These are phyloP conservation scores for Ambrosia hybrid DNA, from an alignment of 140 eudicot species.

Conservation along the genomic window DNA sequence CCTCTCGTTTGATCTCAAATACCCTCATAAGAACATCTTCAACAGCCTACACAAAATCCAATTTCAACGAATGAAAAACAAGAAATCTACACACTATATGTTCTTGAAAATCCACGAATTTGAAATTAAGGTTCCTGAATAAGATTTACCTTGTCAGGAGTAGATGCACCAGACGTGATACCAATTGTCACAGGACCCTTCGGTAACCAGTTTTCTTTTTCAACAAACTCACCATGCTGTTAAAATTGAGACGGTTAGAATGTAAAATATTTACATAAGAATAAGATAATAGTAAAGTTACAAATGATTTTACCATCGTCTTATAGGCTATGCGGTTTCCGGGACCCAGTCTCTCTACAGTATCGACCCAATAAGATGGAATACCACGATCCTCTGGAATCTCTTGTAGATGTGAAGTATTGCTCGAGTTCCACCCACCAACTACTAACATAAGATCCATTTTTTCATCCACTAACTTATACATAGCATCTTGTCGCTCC, in stretches of 20 bases:
- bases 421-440: slow-evolving; percentile 98
- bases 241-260: neutral
- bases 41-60: slow-evolving; percentile 60
- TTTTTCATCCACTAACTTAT: slow-evolving; percentile 69
- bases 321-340: slow-evolving; percentile 74
- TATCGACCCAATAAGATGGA: slow-evolving; percentile 92
- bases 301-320: slow-evolving; percentile 49
- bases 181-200: slow-evolving; percentile 86
- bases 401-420: slow-evolving; percentile 93
- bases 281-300: neutral
- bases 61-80: slow-evolving; percentile 11
- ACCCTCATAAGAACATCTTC: slow-evolving; percentile 74
- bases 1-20: slow-evolving; percentile 74
- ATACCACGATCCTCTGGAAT: slow-evolving; percentile 90
- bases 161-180: slow-evolving; percentile 93
- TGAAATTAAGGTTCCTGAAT: neutral
- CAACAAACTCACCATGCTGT: slow-evolving; percentile 94
- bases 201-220: slow-evolving; percentile 82
- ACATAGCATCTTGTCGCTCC: slow-evolving; percentile 99
- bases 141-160: slow-evolving; percentile 80
- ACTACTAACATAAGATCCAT: slow-evolving; percentile 86
- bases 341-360: slow-evolving; percentile 80
- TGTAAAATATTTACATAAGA: neutral
- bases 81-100: neutral
- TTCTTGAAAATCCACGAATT: neutral